These are phyloP conservation scores for Elsinoe ampelina DNA, from an alignment of 2,329 filamentous ascomycete genomes.

Conservation along the genomic window DNA sequence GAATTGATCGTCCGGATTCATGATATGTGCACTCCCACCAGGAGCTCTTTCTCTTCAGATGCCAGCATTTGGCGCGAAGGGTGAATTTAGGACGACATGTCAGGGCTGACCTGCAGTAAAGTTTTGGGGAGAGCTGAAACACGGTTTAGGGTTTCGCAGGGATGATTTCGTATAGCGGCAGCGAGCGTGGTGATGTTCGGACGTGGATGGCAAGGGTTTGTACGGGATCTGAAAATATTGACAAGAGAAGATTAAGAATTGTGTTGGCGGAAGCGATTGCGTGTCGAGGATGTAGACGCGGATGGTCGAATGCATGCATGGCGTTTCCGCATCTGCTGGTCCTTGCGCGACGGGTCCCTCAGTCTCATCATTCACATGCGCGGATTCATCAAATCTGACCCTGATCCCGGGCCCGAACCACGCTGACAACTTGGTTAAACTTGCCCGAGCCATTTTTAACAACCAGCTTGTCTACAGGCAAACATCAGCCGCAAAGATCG, in stretches of 20 bases:
- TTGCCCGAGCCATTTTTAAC: background rate
- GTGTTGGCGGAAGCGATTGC: background rate
- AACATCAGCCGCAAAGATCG: background rate
- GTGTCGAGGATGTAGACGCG: background rate
- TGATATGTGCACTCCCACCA: slow-evolving; percentile 20
- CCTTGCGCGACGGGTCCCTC: background rate
- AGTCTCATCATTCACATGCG: too few species aligned
- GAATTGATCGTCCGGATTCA: slow-evolving; percentile 41
- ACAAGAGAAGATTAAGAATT: background rate
- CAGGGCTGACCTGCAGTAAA: background rate
- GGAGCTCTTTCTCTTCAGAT: background rate
- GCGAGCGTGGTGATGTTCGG: background rate
- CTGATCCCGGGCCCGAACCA: background rate
- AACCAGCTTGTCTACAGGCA: background rate
- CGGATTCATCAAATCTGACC: background rate
- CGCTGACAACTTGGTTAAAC: background rate
- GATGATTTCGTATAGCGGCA: background rate
- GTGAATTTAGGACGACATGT: background rate
- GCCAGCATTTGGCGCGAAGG: background rate
- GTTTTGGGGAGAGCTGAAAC: slow-evolving; percentile 8
- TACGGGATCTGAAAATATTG: background rate
- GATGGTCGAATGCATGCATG: slow-evolving; percentile 1
- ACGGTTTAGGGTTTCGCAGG: background rate
- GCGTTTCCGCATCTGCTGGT: background rate
- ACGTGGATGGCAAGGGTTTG: background rate